Conservation (phyloP, 768 basidiomycete species). For the Boletus pseudo-olivaceus region DNA sequence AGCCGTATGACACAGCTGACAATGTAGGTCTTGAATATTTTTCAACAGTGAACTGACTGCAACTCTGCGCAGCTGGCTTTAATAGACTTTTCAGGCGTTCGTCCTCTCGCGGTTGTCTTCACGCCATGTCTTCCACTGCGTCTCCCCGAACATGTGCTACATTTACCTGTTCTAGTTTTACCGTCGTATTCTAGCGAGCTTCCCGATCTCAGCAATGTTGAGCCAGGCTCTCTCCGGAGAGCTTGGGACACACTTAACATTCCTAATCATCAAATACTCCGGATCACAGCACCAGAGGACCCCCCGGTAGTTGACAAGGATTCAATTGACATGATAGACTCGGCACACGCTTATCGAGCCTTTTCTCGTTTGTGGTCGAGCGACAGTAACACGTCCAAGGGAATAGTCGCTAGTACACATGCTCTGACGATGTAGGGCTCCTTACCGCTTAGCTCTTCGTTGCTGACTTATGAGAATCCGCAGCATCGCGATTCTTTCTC, state of each 20-base stretch:
- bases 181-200: conserved; percentile 18
- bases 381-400: conserved; percentile 33
- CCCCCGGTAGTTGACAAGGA: conserved; percentile 46
- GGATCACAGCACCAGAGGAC: conserved; percentile 32
- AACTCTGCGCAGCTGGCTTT: conserved; percentile 37
- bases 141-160: conserved; percentile 41
- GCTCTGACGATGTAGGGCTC: conserved; percentile 62
- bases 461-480: conserved; percentile 9
- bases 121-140: conserved; percentile 46
- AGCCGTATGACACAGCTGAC: conserved; percentile 11
- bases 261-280: conserved; percentile 39
- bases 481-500: conserved; percentile 66
- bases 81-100: conserved; percentile 38
- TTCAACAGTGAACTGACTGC: conserved; percentile 27
- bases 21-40: conserved; percentile 29
- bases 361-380: conserved; percentile 43
- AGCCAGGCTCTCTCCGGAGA: conserved; percentile 28
- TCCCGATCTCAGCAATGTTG: conserved; percentile 28
- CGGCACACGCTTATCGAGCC: conserved; percentile 41
- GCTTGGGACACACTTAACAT: conserved; percentile 45
- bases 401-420: conserved; percentile 47
- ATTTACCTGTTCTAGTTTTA: conserved; percentile 55
- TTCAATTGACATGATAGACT: conserved; percentile 40
- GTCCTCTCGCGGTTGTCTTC: conserved; percentile 67
- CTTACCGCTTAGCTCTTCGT: conserved; percentile 8